Conservation (phyloP, 768 basidiomycete genomes). For the Trametes maxima region DNA sequence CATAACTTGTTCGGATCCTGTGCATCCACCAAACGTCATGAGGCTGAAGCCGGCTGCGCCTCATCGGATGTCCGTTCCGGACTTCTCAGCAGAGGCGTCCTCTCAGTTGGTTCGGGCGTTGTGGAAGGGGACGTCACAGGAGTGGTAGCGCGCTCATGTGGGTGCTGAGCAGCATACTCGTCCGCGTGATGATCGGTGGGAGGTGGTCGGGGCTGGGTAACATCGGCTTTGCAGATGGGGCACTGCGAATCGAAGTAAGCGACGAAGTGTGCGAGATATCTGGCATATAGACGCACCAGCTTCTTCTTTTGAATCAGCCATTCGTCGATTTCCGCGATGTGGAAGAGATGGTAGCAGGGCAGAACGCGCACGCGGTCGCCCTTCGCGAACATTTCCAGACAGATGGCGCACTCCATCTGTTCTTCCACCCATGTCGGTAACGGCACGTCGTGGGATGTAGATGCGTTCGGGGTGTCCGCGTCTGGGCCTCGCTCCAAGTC, state of each 20-base stretch:
- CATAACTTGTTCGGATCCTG: neutral
- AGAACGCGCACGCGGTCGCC: slow-evolving; percentile 91
- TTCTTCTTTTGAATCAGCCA: slow-evolving; percentile 95
- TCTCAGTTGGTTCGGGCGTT: neutral
- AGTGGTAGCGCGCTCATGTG: neutral
- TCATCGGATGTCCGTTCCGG: slow-evolving; percentile 6
- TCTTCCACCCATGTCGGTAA: slow-evolving; percentile 76
- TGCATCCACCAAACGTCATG: neutral
- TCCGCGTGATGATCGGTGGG: neutral
- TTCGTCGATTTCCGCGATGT: slow-evolving; percentile 86
- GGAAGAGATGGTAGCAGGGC: slow-evolving; percentile 95
- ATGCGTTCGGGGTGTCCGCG: slow-evolving; percentile 21
- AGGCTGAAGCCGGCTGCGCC: neutral
- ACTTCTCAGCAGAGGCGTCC: slow-evolving; percentile 15
- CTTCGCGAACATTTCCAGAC: slow-evolving; percentile 80
- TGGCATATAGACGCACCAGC: slow-evolving; percentile 57
- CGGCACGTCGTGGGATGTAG: slow-evolving; percentile 29
- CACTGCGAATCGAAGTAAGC: slow-evolving; percentile 54
- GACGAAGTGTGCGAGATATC: neutral
- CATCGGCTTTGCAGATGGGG: slow-evolving; percentile 90
- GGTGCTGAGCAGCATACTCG: neutral
- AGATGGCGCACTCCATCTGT: slow-evolving; percentile 91
- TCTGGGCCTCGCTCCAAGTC: slow-evolving; percentile 28
- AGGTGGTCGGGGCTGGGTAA: slow-evolving; percentile 53
- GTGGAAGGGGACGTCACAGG: neutral